phyloP scores from a whole-genome alignment of 768 basidiomycete genomes.

The Termitomyces sp. region DNA sequence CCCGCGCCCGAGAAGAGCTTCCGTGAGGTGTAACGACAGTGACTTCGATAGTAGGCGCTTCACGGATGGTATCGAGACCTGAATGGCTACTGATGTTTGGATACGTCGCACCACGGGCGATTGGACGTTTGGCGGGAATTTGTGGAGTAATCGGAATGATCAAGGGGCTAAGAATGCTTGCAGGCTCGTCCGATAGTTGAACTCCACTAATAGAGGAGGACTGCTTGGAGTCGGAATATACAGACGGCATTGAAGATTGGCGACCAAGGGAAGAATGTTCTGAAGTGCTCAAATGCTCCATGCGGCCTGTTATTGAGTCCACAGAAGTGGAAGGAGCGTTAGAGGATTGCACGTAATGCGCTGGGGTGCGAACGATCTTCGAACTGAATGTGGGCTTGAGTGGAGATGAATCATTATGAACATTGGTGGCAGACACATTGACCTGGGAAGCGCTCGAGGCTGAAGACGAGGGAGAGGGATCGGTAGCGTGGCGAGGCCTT shows the following conservation, averaged over 20 bases:
- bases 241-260: conserved; percentile 30
- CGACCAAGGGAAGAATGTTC: conserved; percentile 20
- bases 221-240: conserved; percentile 4
- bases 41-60: conserved; percentile 14
- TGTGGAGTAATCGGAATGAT: conserved; percentile 28
- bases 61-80: conserved; percentile 36
- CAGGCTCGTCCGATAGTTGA: conserved; percentile 41
- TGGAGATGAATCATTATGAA: conserved; percentile 9
- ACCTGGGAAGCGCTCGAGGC: neutral
- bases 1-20: neutral
- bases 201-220: conserved; percentile 19
- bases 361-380: conserved; percentile 67
- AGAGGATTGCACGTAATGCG: conserved; percentile 36
- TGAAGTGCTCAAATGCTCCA: conserved; percentile 24
- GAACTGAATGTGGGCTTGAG: conserved; percentile 67
- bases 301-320: conserved; percentile 22
- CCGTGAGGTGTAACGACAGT: neutral
- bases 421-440: conserved; percentile 2
- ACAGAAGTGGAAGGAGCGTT: conserved; percentile 15
- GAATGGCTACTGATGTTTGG: conserved; percentile 24
- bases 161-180: conserved; percentile 43
- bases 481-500: conserved; percentile 11
- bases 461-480: conserved; percentile 9
- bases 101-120: conserved; percentile 29
- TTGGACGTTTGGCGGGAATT: conserved; percentile 12